Conservation (phyloP, 2,329 filamentous ascomycete species). For the Cladosporium halotolerans region DNA sequence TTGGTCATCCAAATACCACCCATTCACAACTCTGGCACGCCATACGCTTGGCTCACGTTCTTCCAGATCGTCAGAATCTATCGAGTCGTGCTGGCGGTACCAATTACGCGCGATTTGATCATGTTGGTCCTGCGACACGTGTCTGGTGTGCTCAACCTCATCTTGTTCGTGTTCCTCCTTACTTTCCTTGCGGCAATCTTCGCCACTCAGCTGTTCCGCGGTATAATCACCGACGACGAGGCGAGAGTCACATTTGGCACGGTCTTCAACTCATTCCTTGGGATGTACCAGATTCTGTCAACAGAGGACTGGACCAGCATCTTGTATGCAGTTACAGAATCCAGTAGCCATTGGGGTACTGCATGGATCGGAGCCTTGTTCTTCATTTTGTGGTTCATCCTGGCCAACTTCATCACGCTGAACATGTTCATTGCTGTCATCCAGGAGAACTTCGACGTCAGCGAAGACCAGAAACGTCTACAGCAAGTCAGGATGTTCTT, state of each 20-base stretch:
- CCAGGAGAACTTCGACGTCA: conserved; percentile 98
- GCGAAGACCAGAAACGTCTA: conserved; percentile 93
- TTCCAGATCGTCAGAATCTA: conserved; percentile 94
- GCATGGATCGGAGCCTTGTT: conserved; percentile 90
- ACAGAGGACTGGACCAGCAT: conserved; percentile 94
- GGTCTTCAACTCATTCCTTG: conserved; percentile 92
- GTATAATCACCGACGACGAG: conserved; percentile 60
- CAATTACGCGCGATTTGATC: conserved; percentile 81
- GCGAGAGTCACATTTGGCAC: conserved; percentile 75
- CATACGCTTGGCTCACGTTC: conserved; percentile 81
- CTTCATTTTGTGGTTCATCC: conserved; percentile 89
- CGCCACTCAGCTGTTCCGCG: conserved; percentile 85
- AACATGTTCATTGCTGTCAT: conserved; percentile 99
- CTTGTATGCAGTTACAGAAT: conserved; percentile 72
- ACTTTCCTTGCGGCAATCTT: conserved; percentile 93
- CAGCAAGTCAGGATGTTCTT: conserved; percentile 95
- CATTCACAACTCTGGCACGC: conserved; percentile 63
- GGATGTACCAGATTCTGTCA: conserved; percentile 95
- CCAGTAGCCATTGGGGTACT: conserved; percentile 60
- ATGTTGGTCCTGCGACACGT: conserved; percentile 82
- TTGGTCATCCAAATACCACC: conserved; percentile 77
- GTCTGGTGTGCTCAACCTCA: conserved; percentile 84
- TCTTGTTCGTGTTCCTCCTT: conserved; percentile 92
- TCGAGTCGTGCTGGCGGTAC: conserved; percentile 81
- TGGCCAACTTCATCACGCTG: conserved; percentile 89